Conservation (phyloP, 495 filamentous ascomycete species). For the Penicillium cataractarum region DNA sequence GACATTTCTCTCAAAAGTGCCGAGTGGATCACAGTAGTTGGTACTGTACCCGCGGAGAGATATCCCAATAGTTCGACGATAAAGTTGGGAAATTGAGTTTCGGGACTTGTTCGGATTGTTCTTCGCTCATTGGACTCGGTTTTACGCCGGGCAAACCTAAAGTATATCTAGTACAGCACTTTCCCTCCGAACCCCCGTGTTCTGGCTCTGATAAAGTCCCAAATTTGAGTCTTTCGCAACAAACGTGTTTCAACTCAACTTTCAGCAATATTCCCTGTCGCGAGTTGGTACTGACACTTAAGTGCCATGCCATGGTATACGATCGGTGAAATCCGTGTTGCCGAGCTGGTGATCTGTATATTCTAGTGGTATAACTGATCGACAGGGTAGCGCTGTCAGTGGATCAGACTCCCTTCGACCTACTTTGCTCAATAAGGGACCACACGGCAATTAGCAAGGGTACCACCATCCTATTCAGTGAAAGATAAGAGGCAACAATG, state of each 20-base stretch:
- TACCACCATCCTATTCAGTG: background rate
- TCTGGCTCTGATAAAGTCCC: background rate
- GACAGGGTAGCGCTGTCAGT: background rate
- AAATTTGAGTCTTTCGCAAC: background rate
- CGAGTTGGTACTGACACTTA: background rate
- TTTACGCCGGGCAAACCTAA: no score
- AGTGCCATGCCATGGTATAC: background rate
- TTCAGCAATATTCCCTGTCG: background rate
- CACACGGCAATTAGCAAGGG: background rate
- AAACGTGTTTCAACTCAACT: background rate
- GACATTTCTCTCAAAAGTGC: background rate
- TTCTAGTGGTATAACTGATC: no score
- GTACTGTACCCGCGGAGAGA: no score
- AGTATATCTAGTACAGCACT: no score
- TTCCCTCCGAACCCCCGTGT: background rate
- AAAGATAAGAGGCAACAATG: constrained; percentile 4
- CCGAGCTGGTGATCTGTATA: no score
- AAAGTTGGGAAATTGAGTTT: constrained; percentile 1
- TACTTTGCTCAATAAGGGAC: background rate
- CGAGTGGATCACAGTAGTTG: background rate
- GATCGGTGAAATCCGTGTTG: background rate
- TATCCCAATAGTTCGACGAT: background rate
- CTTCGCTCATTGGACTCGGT: background rate
- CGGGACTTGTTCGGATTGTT: background rate
- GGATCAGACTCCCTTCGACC: background rate